These are phyloP conservation scores for Hypoxylon crocopeplum DNA, from an alignment of 495 filamentous ascomycete genomes.

Conservation along the genomic window DNA sequence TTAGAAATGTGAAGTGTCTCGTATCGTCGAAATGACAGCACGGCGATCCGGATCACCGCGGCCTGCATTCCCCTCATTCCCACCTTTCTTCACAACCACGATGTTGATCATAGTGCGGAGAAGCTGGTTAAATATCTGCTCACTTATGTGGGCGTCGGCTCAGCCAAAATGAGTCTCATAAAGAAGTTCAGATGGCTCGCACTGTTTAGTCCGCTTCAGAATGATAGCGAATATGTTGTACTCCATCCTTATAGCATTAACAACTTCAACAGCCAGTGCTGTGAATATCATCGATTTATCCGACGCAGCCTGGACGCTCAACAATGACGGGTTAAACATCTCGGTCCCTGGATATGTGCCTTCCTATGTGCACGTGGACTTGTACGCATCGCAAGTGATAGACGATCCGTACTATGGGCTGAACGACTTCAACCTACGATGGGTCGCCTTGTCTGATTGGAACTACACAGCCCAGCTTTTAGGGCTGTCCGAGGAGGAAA, in stretches of 20 bases:
- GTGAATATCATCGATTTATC: conserved; percentile 58
- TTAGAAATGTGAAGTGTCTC: too few relatives aligned
- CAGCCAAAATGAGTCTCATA: too few relatives aligned
- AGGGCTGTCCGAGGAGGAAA: conserved; percentile 50
- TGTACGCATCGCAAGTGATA: conserved; percentile 60
- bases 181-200: background rate
- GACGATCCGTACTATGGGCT: conserved; percentile 64
- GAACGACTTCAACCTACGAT: conserved; percentile 68
- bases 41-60: too few relatives aligned
- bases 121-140: too few relatives aligned
- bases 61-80: too few relatives aligned
- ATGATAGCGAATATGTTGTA: conserved; percentile 9
- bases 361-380: conserved; percentile 68
- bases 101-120: too few relatives aligned
- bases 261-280: conserved; percentile 9
- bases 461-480: conserved; percentile 63
- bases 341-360: conserved; percentile 66
- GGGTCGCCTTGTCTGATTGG: conserved; percentile 67
- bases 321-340: conserved; percentile 57
- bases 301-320: conserved; percentile 62
- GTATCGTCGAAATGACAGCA: too few relatives aligned
- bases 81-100: too few relatives aligned
- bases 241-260: background rate
- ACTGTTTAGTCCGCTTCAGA: background rate
- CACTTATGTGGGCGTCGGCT: too few relatives aligned